These are phyloP conservation scores for Coemansia sp. DNA, from an alignment of 192 early-diverging fungal species.

Conservation along the genomic window DNA sequence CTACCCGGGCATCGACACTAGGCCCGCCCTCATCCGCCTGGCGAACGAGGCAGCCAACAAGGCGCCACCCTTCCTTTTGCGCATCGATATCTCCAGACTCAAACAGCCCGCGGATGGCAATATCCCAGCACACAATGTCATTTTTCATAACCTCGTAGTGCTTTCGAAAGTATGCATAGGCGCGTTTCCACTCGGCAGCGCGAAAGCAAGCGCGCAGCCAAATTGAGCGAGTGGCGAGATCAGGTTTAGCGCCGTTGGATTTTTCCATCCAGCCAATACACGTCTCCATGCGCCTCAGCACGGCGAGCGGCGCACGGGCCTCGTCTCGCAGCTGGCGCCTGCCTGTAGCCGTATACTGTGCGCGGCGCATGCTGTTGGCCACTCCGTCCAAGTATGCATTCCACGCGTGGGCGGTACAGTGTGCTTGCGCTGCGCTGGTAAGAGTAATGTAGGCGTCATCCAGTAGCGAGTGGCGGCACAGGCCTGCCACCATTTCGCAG, in stretches of 20 bases:
- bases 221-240: constrained; percentile 31
- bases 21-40: neutral
- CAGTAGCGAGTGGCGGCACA: constrained; percentile 24
- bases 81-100: constrained; percentile 3
- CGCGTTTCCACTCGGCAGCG: constrained; percentile 21
- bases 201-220: constrained; percentile 53
- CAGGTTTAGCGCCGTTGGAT: constrained; percentile 17
- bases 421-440: neutral
- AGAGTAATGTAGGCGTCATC: constrained; percentile 24
- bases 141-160: constrained; percentile 8
- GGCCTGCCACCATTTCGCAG: constrained; percentile 35
- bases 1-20: constrained; percentile 19
- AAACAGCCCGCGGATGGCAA: constrained; percentile 28
- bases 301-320: neutral
- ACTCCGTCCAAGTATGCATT: constrained; percentile 48
- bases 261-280: constrained; percentile 27
- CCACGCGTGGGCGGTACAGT: constrained; percentile 28
- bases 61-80: constrained; percentile 30
- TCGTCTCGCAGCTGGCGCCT: neutral
- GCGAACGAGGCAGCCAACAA: constrained; percentile 28
- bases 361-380: neutral
- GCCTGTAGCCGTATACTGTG: neutral
- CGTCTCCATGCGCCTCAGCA: constrained; percentile 7
- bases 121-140: constrained; percentile 46
- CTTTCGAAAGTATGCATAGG: constrained; percentile 18